Evolutionary conservation across 768 basidiomycete species (phyloP), one percentile per base, ranked within the genome.

Genomic region (Boletus sp.): DNA sequence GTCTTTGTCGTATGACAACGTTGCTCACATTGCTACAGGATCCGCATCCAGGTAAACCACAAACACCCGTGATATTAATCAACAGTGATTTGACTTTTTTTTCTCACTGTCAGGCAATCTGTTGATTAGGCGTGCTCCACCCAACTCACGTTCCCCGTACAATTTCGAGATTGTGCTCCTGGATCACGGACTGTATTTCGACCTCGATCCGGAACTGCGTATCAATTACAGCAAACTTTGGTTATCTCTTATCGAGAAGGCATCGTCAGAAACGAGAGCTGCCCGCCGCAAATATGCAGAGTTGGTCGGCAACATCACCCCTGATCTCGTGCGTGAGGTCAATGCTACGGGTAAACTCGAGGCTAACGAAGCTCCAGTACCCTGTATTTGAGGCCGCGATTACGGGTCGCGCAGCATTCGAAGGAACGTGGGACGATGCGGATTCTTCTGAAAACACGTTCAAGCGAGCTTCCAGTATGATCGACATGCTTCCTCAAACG

Each of bases 141-240:
- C 67, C 15, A 61, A 58, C 4, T 89, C 92, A 1, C 80, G 76
- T 55, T 93, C 92, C 9, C 91, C 92, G 0, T 91, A 91, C 74
- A 98, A 98, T 69, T 98, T 98, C 64, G 97, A 99, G 68, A 90
- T 98, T 50, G 94, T 92, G 28, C 80, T 98, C 1, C 77, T 99
- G 58, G 97, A 99, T 67, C 95, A 98, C 62, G 96, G 92, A 5
- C 76, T 94, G 17, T 96, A 98, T 72, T 98, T 98, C 63, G 94
- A 97, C 67, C 77, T 99, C 5, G 87, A 92, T 54, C 75, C 83
- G 18, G 78, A 86, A 41, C 76, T 98, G 5, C 85, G 95, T 24
- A 79, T 91, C 50, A 90, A 92, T 69, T 92, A 92, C 65, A 80
- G 87, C 78, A 85, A 87, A 76, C 80, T 98, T 47, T 98, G 95